These are phyloP conservation scores for Lactuca sativa DNA, from an alignment of 129 eudicot species.

Conservation along the genomic window DNA sequence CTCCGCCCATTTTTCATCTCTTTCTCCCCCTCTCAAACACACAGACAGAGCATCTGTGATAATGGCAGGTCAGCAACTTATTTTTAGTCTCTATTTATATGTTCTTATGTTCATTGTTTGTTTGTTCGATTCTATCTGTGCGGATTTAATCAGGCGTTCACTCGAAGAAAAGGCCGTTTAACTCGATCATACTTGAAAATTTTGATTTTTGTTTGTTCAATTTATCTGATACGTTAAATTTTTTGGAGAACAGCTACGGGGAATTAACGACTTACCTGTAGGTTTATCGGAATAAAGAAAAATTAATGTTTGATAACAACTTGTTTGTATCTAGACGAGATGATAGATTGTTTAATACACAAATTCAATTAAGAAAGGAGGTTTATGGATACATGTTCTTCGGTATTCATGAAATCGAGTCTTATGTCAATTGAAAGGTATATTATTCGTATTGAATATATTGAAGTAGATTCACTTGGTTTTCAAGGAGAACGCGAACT, in stretches of 20 bases:
- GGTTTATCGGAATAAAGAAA: constrained; percentile 2
- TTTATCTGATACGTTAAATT: constrained; percentile 12
- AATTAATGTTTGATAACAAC: not conserved
- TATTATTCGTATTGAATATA: constrained; percentile 2
- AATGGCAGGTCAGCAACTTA: constrained; percentile 27
- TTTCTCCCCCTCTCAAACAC: not conserved
- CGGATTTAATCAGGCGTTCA: constrained; percentile 7
- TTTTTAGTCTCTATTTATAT: not conserved
- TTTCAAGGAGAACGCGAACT: not conserved
- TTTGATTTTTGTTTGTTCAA: constrained; percentile 12
- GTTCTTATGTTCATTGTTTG: not conserved
- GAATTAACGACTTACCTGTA: constrained; percentile 17
- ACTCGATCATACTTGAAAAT: not conserved
- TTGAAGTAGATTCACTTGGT: constrained; percentile 12
- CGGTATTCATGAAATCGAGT: constrained; percentile 8
- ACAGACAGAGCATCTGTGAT: constrained; percentile 17
- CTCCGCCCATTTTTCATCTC: constrained; percentile 36
- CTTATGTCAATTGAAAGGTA: not conserved
- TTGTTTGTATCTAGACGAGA: constrained; percentile 17
- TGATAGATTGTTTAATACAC: constrained; percentile 15
- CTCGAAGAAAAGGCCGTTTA: constrained; percentile 5
- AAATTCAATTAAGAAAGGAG: constrained; percentile 1
- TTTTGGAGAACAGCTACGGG: constrained; percentile 5
- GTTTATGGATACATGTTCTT: constrained; percentile 1
- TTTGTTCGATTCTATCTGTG: constrained; percentile 6